A percentile compares a stretch with the other conserved stretches of the same genome.
phyloP scores from a whole-genome alignment of 2,329 filamentous ascomycete genomes.

The Xylaria sp. region DNA sequence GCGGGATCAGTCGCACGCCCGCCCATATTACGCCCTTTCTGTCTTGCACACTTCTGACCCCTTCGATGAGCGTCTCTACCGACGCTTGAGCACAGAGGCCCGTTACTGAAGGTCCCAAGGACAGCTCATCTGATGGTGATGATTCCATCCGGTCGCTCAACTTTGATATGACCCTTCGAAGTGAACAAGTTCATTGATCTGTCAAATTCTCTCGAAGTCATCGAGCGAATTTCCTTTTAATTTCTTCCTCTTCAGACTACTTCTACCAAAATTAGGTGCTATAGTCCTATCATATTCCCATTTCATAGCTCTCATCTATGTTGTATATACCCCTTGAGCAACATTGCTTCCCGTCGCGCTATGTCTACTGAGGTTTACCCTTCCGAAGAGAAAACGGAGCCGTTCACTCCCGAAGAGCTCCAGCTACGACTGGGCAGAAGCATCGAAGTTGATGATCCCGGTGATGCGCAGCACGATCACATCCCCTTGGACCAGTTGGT shows the following conservation, averaged over 20 bases:
- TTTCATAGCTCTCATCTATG: conserved; percentile 29
- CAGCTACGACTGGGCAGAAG: conserved; percentile 59
- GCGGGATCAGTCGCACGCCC: conserved; percentile 51
- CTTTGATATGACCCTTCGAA: conserved; percentile 32
- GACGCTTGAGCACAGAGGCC: conserved; percentile 37
- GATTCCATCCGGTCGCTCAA: conserved; percentile 30
- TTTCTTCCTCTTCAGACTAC: conserved; percentile 32
- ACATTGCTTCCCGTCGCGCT: conserved; percentile 40
- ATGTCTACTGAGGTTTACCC: conserved; percentile 62
- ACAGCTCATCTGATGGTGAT: conserved; percentile 49
- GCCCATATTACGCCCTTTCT: conserved; percentile 38
- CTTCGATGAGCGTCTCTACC: conserved; percentile 48
- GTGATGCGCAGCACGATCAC: conserved; percentile 53
- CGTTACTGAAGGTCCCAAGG: conserved; percentile 44
- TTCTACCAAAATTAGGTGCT: conserved; percentile 30
- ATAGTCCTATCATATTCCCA: conserved; percentile 15
- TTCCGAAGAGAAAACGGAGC: conserved; percentile 67
- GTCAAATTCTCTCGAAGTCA: conserved; percentile 37
- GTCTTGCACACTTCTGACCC: conserved; percentile 44
- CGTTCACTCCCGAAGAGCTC: conserved; percentile 67
- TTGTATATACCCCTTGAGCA: conserved; percentile 21
- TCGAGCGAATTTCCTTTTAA: conserved; percentile 28
- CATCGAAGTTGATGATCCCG: conserved; percentile 59
- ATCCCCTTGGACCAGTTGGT: conserved; percentile 66
- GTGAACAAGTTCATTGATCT: conserved; percentile 40